Conservation (phyloP, 768 basidiomycete genomes). For the Russula foetens region DNA sequence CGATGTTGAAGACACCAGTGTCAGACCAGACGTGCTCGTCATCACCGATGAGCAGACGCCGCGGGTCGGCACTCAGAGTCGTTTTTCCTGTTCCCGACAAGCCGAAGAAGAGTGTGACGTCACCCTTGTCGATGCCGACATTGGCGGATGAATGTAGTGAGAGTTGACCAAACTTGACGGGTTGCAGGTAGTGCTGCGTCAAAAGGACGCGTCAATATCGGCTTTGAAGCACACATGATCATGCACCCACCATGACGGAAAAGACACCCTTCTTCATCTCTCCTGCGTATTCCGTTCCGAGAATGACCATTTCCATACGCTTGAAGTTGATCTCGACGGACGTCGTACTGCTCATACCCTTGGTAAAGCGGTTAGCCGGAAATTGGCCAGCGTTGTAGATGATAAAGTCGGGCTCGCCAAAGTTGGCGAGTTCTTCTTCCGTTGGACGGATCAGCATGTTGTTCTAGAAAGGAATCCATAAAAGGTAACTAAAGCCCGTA, state of each 20-base stretch:
- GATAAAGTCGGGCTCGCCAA: conserved; percentile 98
- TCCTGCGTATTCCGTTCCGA: conserved; percentile 95
- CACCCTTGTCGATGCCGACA: conserved; percentile 78
- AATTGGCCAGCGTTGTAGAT: conserved; percentile 99
- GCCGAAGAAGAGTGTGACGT: conserved; percentile 98
- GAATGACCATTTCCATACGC: conserved; percentile 99
- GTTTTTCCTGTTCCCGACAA: conserved; percentile 98
- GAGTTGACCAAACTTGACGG: conserved; percentile 96
- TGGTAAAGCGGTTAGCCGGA: conserved; percentile 99
- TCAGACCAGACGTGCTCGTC: conserved; percentile 99
- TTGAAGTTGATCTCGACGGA: conserved; percentile 99
- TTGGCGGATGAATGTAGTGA: conserved; percentile 98
- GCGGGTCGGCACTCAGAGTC: conserved; percentile 93
- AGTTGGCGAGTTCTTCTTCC: conserved; percentile 84
- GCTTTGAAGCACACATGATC: neutral
- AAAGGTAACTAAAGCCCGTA: neutral
- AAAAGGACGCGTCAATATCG: conserved; percentile 14
- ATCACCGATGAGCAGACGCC: conserved; percentile 91
- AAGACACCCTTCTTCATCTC: conserved; percentile 99
- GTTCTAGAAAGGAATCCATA: conserved; percentile 42
- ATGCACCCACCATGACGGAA: conserved; percentile 75
- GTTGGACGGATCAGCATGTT: conserved; percentile 99
- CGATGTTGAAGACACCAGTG: conserved; percentile 98
- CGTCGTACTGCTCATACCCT: conserved; percentile 98
- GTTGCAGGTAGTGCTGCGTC: conserved; percentile 87